These are phyloP conservation scores for Jaenimonas drosophilae DNA, from an alignment of 208 protist species.

Conservation along the genomic window DNA sequence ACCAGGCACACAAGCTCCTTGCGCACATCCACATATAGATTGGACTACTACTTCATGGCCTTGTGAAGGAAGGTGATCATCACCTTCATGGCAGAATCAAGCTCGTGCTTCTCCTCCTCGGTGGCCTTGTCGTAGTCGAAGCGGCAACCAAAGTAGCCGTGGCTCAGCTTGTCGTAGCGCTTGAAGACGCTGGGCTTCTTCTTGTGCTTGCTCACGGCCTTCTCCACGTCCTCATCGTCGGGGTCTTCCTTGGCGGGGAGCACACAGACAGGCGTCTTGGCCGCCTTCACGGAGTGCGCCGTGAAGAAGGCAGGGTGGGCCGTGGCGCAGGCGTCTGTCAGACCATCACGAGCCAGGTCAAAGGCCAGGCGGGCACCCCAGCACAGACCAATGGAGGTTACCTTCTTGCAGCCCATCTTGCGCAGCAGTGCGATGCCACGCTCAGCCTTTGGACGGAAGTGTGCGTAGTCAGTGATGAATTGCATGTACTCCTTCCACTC, in stretches of 20 bases:
- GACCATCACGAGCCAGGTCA: background rate
- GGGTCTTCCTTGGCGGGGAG: slow-evolving; percentile 8
- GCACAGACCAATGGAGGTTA: slow-evolving; percentile 10
- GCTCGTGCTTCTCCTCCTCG: background rate
- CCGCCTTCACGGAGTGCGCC: background rate
- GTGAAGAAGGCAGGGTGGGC: slow-evolving; percentile 9
- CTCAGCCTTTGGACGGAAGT: background rate
- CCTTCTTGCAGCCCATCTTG: slow-evolving; percentile 2
- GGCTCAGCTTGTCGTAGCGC: slow-evolving; percentile 7
- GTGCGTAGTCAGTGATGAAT: background rate
- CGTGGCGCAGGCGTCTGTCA: slow-evolving; percentile 1
- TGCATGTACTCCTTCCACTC: slow-evolving; percentile 7
- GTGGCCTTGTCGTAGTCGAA: slow-evolving; percentile 3
- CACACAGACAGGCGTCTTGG: slow-evolving; percentile 8
- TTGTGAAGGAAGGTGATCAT: background rate
- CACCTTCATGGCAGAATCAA: background rate
- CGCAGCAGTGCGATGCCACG: slow-evolving; percentile 1
- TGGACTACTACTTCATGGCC: background rate
- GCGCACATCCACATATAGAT: no score
- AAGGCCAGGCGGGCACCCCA: slow-evolving; percentile 11
- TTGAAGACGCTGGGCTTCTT: slow-evolving; percentile 3
- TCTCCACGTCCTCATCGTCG: slow-evolving; percentile 5
- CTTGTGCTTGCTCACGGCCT: background rate
- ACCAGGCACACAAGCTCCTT: no score
- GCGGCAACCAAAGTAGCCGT: slow-evolving; percentile 11